Evolutionary conservation across 179 eudicot species (phyloP).

Genomic region (Beta corolliflora): DNA sequence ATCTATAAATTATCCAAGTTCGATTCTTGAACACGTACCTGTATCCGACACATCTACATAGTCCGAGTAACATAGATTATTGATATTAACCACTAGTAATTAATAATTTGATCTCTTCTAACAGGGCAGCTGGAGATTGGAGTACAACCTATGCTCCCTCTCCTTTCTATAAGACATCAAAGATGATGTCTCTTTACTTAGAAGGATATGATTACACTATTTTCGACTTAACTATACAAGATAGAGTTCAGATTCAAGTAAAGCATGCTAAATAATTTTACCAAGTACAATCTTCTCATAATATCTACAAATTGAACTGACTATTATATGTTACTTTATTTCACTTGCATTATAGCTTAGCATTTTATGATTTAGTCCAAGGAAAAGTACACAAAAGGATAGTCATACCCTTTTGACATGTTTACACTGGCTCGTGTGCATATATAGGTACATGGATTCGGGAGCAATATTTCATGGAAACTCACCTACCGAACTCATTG

Average conservation of each 20-base stretch:
- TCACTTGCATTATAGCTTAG: not conserved
- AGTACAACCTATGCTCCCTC: constrained; percentile 98
- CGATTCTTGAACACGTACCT: too few species aligned
- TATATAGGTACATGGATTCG: constrained; percentile 63
- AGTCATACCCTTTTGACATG: not conserved
- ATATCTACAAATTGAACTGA: not conserved
- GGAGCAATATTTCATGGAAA: constrained; percentile 79
- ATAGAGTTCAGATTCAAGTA: constrained; percentile 95
- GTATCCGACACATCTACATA: too few species aligned
- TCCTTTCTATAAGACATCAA: constrained; percentile 91
- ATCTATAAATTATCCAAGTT: too few species aligned
- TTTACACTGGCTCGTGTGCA: constrained; percentile 8
- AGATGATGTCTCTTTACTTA: constrained; percentile 86
- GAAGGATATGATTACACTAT: constrained; percentile 87
- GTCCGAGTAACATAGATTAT: too few species aligned
- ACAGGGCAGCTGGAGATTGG: constrained; percentile 96
- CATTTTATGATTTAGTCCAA: not conserved
- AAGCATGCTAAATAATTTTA: not conserved
- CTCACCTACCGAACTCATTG: constrained; percentile 82
- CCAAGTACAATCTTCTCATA: not conserved
- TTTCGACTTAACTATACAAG: constrained; percentile 73
- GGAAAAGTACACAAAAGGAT: too few species aligned
- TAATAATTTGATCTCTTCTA: constrained; percentile 8
- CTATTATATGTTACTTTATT: too few species aligned
- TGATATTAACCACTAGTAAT: not conserved